These are phyloP conservation scores for Parachaetomium inaequale DNA, from an alignment of 495 filamentous ascomycete genomes.

Conservation along the genomic window DNA sequence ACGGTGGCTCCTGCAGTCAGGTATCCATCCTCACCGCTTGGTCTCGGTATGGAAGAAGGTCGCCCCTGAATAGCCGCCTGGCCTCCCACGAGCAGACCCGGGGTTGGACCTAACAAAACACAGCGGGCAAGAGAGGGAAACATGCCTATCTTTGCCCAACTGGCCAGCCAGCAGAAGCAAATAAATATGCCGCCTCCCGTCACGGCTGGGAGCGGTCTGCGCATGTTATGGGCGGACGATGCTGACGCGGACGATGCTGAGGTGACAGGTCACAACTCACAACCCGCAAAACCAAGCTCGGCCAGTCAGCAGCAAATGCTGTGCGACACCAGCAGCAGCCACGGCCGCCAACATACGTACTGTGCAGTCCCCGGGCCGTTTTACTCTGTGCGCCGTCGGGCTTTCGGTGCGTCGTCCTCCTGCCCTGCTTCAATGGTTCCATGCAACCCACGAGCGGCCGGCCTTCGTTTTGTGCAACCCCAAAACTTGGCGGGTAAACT, in stretches of 20 bases:
- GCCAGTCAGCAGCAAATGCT: background rate
- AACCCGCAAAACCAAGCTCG: background rate
- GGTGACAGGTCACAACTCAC: background rate
- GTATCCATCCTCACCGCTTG: background rate
- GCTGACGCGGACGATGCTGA: background rate
- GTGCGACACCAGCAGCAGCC: background rate
- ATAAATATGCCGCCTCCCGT: background rate
- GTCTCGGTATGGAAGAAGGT: background rate
- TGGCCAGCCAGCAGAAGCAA: background rate
- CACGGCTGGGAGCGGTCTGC: background rate
- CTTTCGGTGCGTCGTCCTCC: background rate
- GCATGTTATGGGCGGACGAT: too few species aligned
- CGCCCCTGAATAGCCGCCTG: background rate
- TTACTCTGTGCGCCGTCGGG: background rate
- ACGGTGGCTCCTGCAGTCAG: background rate
- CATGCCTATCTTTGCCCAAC: too few species aligned
- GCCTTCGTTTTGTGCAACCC: background rate
- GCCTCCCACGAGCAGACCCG: background rate
- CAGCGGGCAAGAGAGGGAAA: background rate
- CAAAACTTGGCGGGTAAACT: background rate
- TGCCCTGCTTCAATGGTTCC: background rate
- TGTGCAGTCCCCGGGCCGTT: background rate
- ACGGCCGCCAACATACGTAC: background rate
- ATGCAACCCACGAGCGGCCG: background rate
- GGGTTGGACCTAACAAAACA: background rate